phyloP scores from a whole-genome alignment of 495 filamentous ascomycete species.

The Penicillium samsonianum region DNA sequence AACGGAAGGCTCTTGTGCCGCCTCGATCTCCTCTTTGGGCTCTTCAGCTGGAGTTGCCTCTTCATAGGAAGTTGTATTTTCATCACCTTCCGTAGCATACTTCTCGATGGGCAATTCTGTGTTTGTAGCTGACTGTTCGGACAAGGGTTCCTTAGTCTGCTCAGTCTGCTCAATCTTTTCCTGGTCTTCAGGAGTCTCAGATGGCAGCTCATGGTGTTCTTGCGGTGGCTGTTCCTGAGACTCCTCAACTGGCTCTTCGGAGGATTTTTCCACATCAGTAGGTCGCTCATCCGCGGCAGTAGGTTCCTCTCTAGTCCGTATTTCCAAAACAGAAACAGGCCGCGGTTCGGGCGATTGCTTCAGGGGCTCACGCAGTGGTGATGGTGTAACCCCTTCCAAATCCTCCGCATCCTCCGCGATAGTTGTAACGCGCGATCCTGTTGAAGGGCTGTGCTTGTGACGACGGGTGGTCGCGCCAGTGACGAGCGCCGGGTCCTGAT shows the following conservation, averaged over 20 bases:
- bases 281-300: conserved; percentile 7
- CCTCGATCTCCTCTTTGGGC: conserved; percentile 11
- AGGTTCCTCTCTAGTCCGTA: neutral
- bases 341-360: conserved; percentile 21
- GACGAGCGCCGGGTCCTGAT: conserved; percentile 45
- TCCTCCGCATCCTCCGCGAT: conserved; percentile 75
- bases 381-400: conserved; percentile 34
- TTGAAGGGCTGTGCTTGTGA: conserved; percentile 72
- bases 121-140: conserved; percentile 7
- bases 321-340: conserved; percentile 14
- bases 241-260: conserved; percentile 6
- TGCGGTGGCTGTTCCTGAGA: conserved; percentile 10
- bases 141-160: neutral
- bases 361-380: conserved; percentile 19
- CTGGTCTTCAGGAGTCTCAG: conserved; percentile 8
- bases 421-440: conserved; percentile 70
- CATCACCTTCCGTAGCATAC: conserved; percentile 6
- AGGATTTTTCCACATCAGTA: neutral
- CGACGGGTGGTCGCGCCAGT: conserved; percentile 68
- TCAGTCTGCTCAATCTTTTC: conserved; percentile 10
- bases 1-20: conserved; percentile 6
- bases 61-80: conserved; percentile 14
- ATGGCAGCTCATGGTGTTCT: conserved; percentile 4
- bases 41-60: conserved; percentile 16
- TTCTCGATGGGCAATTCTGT: conserved; percentile 7